Percentiles rank a stretch among this genome's conserved stretches.
These are phyloP conservation scores for Geotrichum cucujoidarum DNA, from an alignment of 1,139 yeast species.

Conservation along the genomic window DNA sequence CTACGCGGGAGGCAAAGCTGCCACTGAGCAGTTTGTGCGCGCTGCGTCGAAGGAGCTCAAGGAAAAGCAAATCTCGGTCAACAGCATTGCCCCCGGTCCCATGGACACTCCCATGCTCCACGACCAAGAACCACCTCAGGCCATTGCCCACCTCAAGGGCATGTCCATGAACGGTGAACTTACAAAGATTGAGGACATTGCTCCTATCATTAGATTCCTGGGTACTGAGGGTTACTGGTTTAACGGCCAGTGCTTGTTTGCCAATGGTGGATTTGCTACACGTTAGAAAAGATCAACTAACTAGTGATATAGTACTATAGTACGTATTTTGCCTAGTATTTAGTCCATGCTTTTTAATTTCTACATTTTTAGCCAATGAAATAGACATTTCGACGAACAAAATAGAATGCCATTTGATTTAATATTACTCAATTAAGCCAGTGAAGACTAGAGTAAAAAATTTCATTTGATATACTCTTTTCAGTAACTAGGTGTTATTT, in stretches of 20 bases:
- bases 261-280: slow-evolving; percentile 64
- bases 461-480: too few relatives aligned
- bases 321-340: too few relatives aligned
- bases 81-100: slow-evolving; percentile 64
- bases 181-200: slow-evolving; percentile 57
- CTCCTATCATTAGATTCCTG: slow-evolving; percentile 56
- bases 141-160: slow-evolving; percentile 52
- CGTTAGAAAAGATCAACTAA: too few relatives aligned
- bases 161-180: slow-evolving; percentile 45
- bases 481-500: too few relatives aligned
- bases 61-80: slow-evolving; percentile 48
- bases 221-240: slow-evolving; percentile 66
- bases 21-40: slow-evolving; percentile 56
- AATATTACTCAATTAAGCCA: too few relatives aligned
- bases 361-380: too few relatives aligned
- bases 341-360: too few relatives aligned
- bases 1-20: slow-evolving; percentile 59
- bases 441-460: too few relatives aligned
- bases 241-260: slow-evolving; percentile 63
- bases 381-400: too few relatives aligned
- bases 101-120: slow-evolving; percentile 69
- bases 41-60: slow-evolving; percentile 57
- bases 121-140: slow-evolving; percentile 52
- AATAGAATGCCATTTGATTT: too few relatives aligned
- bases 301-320: too few relatives aligned